Percentiles rank a stretch among this genome's conserved stretches.
These are phyloP conservation scores for Hymenoscyphus occultus DNA, from an alignment of 2,329 filamentous ascomycete species.

Conservation along the genomic window DNA sequence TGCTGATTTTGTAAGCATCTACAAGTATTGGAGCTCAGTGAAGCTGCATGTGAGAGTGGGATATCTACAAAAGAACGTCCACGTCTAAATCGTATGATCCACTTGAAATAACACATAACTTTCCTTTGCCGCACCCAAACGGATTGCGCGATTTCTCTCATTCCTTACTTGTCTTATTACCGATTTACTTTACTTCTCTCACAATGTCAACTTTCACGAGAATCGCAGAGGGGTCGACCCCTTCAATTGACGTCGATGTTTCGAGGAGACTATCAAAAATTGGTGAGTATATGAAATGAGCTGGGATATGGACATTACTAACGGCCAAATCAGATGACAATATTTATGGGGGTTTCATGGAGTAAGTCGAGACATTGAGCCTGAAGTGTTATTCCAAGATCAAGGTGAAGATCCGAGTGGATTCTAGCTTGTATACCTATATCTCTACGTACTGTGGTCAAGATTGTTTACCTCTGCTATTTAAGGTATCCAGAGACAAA, in stretches of 20 bases:
- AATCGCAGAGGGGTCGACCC: conserved; percentile 56
- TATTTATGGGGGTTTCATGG: conserved; percentile 81
- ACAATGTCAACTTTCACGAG: conserved; percentile 72
- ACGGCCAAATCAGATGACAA: conserved; percentile 54
- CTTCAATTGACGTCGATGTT: conserved; percentile 65
- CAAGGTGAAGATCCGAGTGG: not conserved
- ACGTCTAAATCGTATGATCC: not conserved
- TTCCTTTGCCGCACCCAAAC: not conserved
- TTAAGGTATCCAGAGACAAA: too few species aligned
- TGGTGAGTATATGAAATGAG: too few species aligned
- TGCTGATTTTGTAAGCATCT: not conserved
- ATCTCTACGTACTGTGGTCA: too few species aligned
- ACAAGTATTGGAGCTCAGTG: not conserved
- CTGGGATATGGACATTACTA: too few species aligned
- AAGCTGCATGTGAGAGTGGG: conserved; percentile 2
- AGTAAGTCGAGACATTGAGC: conserved; percentile 51
- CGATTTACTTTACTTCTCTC: not conserved
- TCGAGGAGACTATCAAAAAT: conserved; percentile 67
- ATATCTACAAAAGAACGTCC: not conserved
- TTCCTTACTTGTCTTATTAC: not conserved
- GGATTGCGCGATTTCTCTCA: not conserved
- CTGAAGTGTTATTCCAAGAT: not conserved
- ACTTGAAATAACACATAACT: conserved; percentile 4
- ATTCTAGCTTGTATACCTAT: too few species aligned
- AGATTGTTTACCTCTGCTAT: too few species aligned